Percentiles rank a stretch among this genome's conserved stretches.
Evolutionary conservation across 768 basidiomycete species (phyloP).

Genomic region (Suillus cothurnatus): DNA sequence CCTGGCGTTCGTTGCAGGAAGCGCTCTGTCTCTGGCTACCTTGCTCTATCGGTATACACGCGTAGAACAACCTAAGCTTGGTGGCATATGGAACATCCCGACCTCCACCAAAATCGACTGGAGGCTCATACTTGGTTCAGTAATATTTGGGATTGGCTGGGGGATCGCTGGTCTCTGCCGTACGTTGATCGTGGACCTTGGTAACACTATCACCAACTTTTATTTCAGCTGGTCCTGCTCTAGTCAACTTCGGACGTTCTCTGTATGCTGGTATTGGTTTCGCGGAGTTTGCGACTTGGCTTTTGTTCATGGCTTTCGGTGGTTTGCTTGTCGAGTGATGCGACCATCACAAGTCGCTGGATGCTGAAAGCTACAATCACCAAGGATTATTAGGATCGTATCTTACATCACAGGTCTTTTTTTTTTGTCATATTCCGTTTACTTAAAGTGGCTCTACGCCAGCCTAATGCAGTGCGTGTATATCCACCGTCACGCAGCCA

Average conservation of each 20-base stretch:
- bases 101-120: slow-evolving; percentile 43
- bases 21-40: slow-evolving; percentile 51
- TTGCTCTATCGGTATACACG: slow-evolving; percentile 46
- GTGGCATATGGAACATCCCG: slow-evolving; percentile 47
- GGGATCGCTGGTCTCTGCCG: slow-evolving; percentile 63
- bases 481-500: no score
- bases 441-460: background rate
- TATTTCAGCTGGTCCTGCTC: slow-evolving; percentile 56
- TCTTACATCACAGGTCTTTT: background rate
- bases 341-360: background rate
- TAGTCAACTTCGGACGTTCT: slow-evolving; percentile 60
- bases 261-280: slow-evolving; percentile 39
- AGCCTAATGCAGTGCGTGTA: background rate
- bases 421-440: background rate
- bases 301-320: slow-evolving; percentile 33
- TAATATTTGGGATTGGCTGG: slow-evolving; percentile 66
- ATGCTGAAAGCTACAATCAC: background rate
- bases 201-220: slow-evolving; percentile 7
- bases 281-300: slow-evolving; percentile 41
- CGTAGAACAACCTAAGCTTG: slow-evolving; percentile 39
- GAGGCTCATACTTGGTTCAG: slow-evolving; percentile 51
- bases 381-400: background rate
- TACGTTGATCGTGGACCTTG: slow-evolving; percentile 34
- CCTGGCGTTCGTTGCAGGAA: slow-evolving; percentile 52
- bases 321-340: slow-evolving; percentile 17